Base-by-base conservation (phyloP, 352 stramenopile genomes). In the Globisporangium alternatum region DNA sequence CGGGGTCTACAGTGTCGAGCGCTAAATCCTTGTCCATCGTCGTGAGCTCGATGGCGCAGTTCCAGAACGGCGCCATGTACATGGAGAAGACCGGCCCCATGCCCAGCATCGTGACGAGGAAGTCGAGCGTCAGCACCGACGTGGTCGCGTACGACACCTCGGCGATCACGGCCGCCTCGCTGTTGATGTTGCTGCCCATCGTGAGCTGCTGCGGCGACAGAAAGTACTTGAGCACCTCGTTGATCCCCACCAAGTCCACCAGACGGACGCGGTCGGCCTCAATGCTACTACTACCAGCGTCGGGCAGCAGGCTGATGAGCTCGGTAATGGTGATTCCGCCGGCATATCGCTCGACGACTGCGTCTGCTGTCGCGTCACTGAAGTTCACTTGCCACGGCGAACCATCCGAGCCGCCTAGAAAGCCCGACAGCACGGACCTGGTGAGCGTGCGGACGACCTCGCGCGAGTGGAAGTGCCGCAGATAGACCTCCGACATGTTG, bases 31-130 rank as follows among this genome's bases (percentile, higher is more conserved):
- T 81, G 37, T 61, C 67, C 74, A 81, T 79, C 4, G 66, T 70
- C 19, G 69, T 77, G 51, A 77, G 65, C 17, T 70, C 63, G n/a
- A 81, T 79, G 5, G 69, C 71, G 39, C 74, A 81, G 28, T 77
- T 67, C 74, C 74, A 81, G 64, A 81, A 81, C 5, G 71, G 71
- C 30, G 71, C 74, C 35, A 81, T 60, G 39, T 77, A 65, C 54
- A 71, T 74, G 0, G 71, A 68, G 1, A 70, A 77, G 0, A 70
- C 56, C 9, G 68, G 66, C 35, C 73, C 65, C 74, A 77, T 79
- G 10, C 74, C 74, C 17, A 79, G 49, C 0, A 64, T 69, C 33
- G 70, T 81, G 39, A 75, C 66, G 1, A 78, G 28, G 43, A 71
- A 76, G 51, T 81, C 74, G 2, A 69, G 67, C 0, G 68, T 75